Conservation (phyloP, 768 basidiomycete genomes). For the Auricularia cornea region DNA sequence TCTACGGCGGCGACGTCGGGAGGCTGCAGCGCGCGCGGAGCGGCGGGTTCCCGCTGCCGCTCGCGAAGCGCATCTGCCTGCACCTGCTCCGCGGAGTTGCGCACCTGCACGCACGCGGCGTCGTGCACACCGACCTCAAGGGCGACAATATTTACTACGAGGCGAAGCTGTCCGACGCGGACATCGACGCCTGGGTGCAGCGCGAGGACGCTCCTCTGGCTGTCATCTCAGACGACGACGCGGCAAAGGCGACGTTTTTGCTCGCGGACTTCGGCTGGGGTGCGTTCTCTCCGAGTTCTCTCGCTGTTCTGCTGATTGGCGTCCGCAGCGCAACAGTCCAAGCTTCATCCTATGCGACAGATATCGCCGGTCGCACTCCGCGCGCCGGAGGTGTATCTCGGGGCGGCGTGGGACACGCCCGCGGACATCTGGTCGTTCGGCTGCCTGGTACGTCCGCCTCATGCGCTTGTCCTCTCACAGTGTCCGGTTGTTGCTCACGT, state of each 20-base stretch:
- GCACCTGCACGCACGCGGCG: slow-evolving; percentile 1
- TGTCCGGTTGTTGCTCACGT: too few species aligned
- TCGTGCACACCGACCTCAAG: slow-evolving; percentile 5
- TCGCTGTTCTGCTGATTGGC: too few species aligned
- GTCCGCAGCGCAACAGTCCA: neutral
- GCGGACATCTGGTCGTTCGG: slow-evolving; percentile 13
- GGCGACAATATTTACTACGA: neutral
- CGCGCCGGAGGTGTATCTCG: too few species aligned
- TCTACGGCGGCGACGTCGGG: slow-evolving; percentile 19
- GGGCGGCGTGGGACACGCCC: slow-evolving; percentile 6
- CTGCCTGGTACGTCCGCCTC: slow-evolving; percentile 7
- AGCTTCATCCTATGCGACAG: neutral
- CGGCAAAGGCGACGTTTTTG: neutral
- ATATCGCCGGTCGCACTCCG: slow-evolving; percentile 5
- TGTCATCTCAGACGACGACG: slow-evolving; percentile 2
- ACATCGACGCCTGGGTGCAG: neutral
- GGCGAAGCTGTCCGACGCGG: too few species aligned
- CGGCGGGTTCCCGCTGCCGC: too few species aligned
- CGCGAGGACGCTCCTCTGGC: neutral
- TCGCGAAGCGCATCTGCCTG: too few species aligned
- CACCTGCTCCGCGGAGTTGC: slow-evolving; percentile 2
- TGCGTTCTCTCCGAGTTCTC: too few species aligned
- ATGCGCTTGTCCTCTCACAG: too few species aligned
- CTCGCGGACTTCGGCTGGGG: slow-evolving; percentile 7
- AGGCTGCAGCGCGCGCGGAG: too few species aligned